phyloP scores from a whole-genome alignment of 1,284 basidiomycete species.

The Fistulina hepatica region DNA sequence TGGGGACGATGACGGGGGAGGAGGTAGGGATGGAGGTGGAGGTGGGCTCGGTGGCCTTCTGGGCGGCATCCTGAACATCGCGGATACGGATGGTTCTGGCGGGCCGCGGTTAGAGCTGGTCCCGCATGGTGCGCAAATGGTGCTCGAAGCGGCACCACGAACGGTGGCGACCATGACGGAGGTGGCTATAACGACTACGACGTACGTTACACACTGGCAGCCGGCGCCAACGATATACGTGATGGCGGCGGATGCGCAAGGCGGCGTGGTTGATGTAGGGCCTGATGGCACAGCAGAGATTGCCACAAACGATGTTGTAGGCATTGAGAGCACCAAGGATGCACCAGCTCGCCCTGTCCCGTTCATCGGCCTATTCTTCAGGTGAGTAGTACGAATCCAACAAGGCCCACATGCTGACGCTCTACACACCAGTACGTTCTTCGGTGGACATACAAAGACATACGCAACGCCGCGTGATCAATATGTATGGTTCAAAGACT shows the following conservation, averaged over 20 bases:
- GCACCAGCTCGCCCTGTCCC: slow-evolving; percentile 27
- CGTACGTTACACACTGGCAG: not conserved
- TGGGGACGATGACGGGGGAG: slow-evolving; percentile 2
- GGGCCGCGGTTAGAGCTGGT: slow-evolving; percentile 2
- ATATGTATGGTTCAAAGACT: slow-evolving; percentile 66
- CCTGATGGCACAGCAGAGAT: not conserved
- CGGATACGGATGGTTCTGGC: not conserved
- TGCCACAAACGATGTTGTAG: slow-evolving; percentile 9
- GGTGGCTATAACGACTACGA: not conserved
- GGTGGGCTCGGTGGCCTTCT: not conserved
- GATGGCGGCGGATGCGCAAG: not conserved
- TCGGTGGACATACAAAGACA: slow-evolving; percentile 55
- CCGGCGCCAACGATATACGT: not conserved
- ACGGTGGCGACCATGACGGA: not conserved
- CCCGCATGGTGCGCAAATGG: not conserved
- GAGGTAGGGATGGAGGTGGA: not conserved
- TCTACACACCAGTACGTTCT: slow-evolving; percentile 50
- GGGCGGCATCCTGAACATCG: not conserved
- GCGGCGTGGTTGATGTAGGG: not conserved
- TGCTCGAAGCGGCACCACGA: not conserved
- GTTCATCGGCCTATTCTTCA: slow-evolving; percentile 65
- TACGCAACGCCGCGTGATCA: slow-evolving; percentile 65
- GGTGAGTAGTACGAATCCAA: slow-evolving; percentile 28
- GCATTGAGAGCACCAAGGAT: too few relatives aligned
- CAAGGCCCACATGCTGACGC: slow-evolving; percentile 6